A percentile compares a stretch with the other conserved stretches of the same genome.
These are phyloP conservation scores for Pythium aquatile DNA, from an alignment of 352 stramenopile species.

Conservation along the genomic window DNA sequence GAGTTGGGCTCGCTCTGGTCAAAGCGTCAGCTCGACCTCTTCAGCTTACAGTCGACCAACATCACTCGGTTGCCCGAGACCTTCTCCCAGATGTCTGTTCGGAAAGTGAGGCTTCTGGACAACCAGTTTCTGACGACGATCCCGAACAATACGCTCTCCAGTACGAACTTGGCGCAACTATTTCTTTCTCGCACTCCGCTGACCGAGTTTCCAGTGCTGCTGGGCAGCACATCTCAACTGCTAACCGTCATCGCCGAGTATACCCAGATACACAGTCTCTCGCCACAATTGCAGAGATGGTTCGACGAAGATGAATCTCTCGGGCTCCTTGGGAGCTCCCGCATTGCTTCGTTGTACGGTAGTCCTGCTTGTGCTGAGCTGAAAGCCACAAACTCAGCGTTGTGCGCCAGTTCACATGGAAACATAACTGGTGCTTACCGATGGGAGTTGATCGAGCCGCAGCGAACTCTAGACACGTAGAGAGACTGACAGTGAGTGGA, in stretches of 20 bases:
- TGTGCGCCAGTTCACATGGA: conserved; percentile 5
- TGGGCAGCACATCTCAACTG: conserved; percentile 11
- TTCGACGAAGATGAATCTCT: neutral
- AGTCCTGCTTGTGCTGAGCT: conserved; percentile 6
- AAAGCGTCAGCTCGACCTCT: conserved; percentile 4
- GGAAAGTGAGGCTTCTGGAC: conserved; percentile 19
- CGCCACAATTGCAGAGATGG: conserved; percentile 9
- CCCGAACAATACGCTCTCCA: conserved; percentile 2
- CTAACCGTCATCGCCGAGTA: conserved; percentile 7
- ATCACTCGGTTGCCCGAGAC: conserved; percentile 4
- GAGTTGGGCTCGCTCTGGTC: conserved; percentile 15
- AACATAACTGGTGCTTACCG: conserved; percentile 12
- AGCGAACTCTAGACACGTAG: conserved; percentile 16
- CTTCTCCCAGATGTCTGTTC: conserved; percentile 1
- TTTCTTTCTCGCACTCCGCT: conserved; percentile 18
- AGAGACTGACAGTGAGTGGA: neutral
- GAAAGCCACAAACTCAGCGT: neutral
- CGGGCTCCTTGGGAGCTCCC: neutral
- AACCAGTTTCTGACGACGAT: conserved; percentile 8
- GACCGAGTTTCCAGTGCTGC: neutral
- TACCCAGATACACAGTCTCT: conserved; percentile 4
- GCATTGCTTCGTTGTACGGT: neutral
- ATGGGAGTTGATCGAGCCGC: conserved; percentile 16
- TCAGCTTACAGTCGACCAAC: conserved; percentile 21
- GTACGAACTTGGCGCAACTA: neutral